Percentiles rank a stretch among this genome's conserved stretches.
phyloP scores from a whole-genome alignment of 2,329 filamentous ascomycete genomes.

The Incumbomyces delicatus region DNA sequence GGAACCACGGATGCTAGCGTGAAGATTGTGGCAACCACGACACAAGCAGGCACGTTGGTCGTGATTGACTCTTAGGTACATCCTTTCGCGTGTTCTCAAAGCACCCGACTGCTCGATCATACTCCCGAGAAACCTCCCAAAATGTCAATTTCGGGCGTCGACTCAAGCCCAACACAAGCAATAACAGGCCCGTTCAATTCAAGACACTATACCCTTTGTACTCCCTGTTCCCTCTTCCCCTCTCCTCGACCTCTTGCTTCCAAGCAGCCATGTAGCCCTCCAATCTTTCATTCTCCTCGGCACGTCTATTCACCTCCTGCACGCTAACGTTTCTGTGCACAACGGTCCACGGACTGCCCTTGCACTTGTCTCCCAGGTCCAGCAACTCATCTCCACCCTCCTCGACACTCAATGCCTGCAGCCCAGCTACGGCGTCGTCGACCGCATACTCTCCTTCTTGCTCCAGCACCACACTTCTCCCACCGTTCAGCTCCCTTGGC shows the following conservation, averaged over 20 bases:
- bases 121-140: no score
- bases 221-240: not conserved
- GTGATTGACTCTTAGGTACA: no score
- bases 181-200: no score
- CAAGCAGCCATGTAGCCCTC: conserved; percentile 10
- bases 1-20: no score
- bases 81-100: no score
- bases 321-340: conserved; percentile 8
- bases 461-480: conserved; percentile 11
- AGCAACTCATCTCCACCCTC: conserved; percentile 17
- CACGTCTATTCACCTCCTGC: conserved; percentile 7
- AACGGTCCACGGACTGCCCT: conserved; percentile 13
- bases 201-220: no score
- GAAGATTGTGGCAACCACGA: no score
- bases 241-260: conserved; percentile 9
- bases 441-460: conserved; percentile 17
- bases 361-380: conserved; percentile 12
- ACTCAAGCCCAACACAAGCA: no score
- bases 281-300: conserved; percentile 7
- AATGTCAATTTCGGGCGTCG: no score
- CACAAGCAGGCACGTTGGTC: no score
- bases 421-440: conserved; percentile 17
- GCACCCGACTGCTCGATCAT: no score
- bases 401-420: conserved; percentile 15
- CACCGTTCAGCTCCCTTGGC: conserved; percentile 31